phyloP scores from a whole-genome alignment of 257 asterid genomes.

The Penstemon eatonii region DNA sequence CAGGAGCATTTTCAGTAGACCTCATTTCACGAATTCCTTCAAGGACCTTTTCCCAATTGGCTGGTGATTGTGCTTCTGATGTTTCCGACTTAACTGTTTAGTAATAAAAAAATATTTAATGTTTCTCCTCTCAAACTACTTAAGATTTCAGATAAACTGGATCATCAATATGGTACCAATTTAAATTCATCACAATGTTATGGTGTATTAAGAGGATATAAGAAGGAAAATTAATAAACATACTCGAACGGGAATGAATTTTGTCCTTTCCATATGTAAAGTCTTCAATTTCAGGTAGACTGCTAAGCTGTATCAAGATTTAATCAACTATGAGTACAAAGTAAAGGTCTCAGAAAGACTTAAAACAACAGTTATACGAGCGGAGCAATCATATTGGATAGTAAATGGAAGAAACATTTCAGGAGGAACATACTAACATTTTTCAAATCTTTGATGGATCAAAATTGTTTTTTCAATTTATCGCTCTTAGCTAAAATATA shows the following conservation, averaged over 20 bases:
- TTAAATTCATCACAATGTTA: neutral
- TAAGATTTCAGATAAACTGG: too few relatives aligned
- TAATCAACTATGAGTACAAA: neutral
- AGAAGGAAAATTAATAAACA: conserved; percentile 33
- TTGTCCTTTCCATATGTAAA: conserved; percentile 57
- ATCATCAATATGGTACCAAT: too few relatives aligned
- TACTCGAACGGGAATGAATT: conserved; percentile 46
- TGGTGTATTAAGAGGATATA: conserved; percentile 1
- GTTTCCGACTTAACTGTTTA: too few relatives aligned
- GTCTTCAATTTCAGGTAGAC: conserved; percentile 84
- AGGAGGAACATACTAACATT: neutral
- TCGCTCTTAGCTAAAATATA: neutral
- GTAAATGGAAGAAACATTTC: neutral
- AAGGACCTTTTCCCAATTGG: conserved; percentile 76
- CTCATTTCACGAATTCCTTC: conserved; percentile 87
- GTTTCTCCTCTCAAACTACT: too few relatives aligned
- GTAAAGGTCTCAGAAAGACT: conserved; percentile 8
- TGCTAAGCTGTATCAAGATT: conserved; percentile 47
- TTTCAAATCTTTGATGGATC: neutral
- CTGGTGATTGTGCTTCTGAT: conserved; percentile 48
- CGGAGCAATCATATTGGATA: neutral
- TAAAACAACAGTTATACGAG: neutral
- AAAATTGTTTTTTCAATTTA: neutral
- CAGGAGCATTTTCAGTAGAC: conserved; percentile 90
- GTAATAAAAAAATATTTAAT: too few relatives aligned